Evolutionary conservation across 2,329 filamentous ascomycete species (phyloP).

Genomic region (Graphiopsis chlorocephala): DNA sequence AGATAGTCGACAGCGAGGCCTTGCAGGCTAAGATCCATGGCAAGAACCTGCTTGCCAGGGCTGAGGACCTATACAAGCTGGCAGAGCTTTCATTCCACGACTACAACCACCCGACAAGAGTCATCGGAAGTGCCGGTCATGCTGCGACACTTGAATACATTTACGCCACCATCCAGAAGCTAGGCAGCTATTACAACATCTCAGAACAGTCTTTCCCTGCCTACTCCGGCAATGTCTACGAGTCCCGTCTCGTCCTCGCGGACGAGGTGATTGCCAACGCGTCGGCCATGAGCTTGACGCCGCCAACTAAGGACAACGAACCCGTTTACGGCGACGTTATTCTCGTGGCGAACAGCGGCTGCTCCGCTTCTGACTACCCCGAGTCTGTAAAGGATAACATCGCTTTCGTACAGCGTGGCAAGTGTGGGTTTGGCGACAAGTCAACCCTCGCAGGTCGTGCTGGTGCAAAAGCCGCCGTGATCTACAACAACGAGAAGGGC

Average conservation of each 20-base stretch:
- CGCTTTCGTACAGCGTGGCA: slow-evolving; percentile 66
- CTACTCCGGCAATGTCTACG: slow-evolving; percentile 32
- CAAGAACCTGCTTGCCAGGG: slow-evolving; percentile 57
- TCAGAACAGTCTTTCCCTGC: slow-evolving; percentile 44
- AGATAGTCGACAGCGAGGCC: slow-evolving; percentile 36
- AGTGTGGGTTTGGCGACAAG: slow-evolving; percentile 69
- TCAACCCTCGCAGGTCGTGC: slow-evolving; percentile 64
- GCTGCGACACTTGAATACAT: slow-evolving; percentile 40
- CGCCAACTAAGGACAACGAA: slow-evolving; percentile 56
- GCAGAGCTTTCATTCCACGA: slow-evolving; percentile 59
- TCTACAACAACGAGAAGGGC: slow-evolving; percentile 70
- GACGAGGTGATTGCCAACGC: slow-evolving; percentile 57
- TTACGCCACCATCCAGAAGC: slow-evolving; percentile 34
- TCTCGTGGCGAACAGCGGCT: slow-evolving; percentile 56
- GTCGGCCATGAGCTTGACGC: slow-evolving; percentile 43
- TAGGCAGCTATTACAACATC: slow-evolving; percentile 61
- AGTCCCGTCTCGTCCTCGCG: slow-evolving; percentile 48
- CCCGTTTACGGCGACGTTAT: slow-evolving; percentile 18
- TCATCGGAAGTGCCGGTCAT: slow-evolving; percentile 36
- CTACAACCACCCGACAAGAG: slow-evolving; percentile 65
- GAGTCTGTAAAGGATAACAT: slow-evolving; percentile 58
- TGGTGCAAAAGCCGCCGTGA: slow-evolving; percentile 65
- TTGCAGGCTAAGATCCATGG: slow-evolving; percentile 58
- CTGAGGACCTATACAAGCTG: slow-evolving; percentile 61
- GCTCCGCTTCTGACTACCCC: slow-evolving; percentile 61